phyloP scores from a whole-genome alignment of 2,329 filamentous ascomycete species.

The Verticillium nonalfalfae region DNA sequence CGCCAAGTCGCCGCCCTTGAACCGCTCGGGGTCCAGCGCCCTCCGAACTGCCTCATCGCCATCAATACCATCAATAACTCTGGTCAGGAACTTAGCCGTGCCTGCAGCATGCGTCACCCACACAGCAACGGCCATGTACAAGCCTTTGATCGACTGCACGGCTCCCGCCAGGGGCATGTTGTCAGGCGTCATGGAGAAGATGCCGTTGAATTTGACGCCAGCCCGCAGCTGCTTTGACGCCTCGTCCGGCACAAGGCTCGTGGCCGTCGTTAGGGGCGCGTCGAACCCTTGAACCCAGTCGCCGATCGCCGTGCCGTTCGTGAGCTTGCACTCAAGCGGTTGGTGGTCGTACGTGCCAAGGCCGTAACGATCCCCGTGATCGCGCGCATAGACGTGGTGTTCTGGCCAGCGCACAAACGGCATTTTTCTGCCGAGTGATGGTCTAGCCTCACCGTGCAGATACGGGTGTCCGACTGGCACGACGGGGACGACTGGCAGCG shows the following conservation, averaged over 20 bases:
- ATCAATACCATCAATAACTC: neutral
- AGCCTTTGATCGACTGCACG: constrained; percentile 2
- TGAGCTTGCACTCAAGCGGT: constrained; percentile 1
- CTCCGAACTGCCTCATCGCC: neutral
- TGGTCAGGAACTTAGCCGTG: constrained; percentile 1
- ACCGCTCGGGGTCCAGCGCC: constrained; percentile 2
- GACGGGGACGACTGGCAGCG: neutral
- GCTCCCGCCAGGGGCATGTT: constrained; percentile 15
- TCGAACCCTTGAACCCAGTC: constrained; percentile 2
- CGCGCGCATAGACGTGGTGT: constrained; percentile 4
- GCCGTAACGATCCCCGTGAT: constrained; percentile 2
- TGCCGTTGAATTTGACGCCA: constrained; percentile 3
- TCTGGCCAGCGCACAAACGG: constrained; percentile 6
- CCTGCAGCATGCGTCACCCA: constrained; percentile 5
- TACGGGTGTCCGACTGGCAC: constrained; percentile 5
- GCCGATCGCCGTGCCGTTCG: constrained; percentile 1
- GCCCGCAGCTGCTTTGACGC: neutral
- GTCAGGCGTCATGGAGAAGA: constrained; percentile 6
- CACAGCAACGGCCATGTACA: constrained; percentile 2
- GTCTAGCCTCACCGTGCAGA: neutral
- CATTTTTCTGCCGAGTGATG: neutral
- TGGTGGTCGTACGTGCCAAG: constrained; percentile 4
- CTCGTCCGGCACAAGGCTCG: neutral
- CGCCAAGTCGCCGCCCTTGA: neutral
- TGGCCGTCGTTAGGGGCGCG: neutral